Evolutionary conservation across 768 basidiomycete species (phyloP), one percentile per base, ranked within the genome.

Genomic region (Xanthoconium purpureum): DNA sequence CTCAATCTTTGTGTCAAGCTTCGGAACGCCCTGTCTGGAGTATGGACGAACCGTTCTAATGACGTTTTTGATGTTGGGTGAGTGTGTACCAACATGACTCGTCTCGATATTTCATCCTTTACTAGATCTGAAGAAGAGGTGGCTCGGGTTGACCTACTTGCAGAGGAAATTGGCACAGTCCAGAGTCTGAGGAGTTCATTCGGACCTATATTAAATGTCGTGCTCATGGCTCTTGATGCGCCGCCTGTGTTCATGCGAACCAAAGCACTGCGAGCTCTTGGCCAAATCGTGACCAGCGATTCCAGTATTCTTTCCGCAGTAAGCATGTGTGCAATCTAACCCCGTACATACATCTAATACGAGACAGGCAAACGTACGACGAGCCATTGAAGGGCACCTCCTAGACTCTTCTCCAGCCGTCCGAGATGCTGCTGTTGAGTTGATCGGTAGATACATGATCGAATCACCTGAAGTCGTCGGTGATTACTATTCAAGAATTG

Each of bases 401-500:
- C 77, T 90, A 3, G 97, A 99, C 63, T 88, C 82, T 60, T 98
- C 97, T 1, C 88, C 97, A 1, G 89, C 91, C 17, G 97, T 99
- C 8, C 89, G 97, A 12, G 97, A 99, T 68, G 94, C 94, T 6
- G 94, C 96, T 6, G 91, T 99, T 14, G 97, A 98, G 66, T 76
- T 99, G 55, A 91, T 98, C 55, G 97, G 97, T n/a, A 96, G 94
- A 74, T 96, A 98, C 65, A 87, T 98, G 78, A 84, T 94, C 36
- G 88, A 93, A 58, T 86, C 88, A 0, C 91, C 93, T 0, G 85
- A 87, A 53, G 85, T 98, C n/a, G 92, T 91, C 0, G 82, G 83
- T 5, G 85, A 94, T 63, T 98, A 98, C 73, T 96, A 95, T 65
- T 78, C 81, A 46, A 86, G 85, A 69, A 91, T 99, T 51, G 85